These are phyloP conservation scores for Cynara cardunculus DNA, from an alignment of 129 eudicot genomes.

Conservation along the genomic window DNA sequence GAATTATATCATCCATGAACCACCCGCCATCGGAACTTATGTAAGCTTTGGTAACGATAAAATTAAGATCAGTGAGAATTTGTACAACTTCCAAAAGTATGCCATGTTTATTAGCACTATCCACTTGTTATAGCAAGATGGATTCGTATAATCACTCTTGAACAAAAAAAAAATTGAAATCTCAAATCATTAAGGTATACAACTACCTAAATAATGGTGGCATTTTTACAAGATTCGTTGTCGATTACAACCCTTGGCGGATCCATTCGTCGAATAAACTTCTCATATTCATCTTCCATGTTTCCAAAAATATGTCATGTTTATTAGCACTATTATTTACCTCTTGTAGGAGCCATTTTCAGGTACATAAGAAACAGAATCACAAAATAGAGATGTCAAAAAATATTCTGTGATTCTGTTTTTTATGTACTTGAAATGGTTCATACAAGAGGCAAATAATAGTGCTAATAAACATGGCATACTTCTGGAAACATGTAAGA, in stretches of 20 bases:
- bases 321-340: constrained; percentile 53
- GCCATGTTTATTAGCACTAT: no score
- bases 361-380: constrained; percentile 22
- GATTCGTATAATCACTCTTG: neutral
- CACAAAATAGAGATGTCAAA: neutral
- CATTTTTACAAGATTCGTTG: constrained; percentile 34
- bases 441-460: constrained; percentile 18
- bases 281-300: no score
- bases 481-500: constrained; percentile 23
- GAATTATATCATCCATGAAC: no score
- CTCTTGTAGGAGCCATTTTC: constrained; percentile 16
- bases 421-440: constrained; percentile 15
- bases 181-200: neutral
- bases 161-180: neutral
- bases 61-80: no score
- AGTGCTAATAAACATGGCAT: constrained; percentile 79
- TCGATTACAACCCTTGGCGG: no score
- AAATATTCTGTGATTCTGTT: constrained; percentile 23
- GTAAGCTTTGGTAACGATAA: no score
- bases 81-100: no score
- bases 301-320: constrained; percentile 40
- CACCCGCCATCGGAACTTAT: no score
- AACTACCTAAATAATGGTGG: constrained; percentile 73
- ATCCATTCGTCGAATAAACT: no score
- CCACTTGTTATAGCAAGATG: neutral